Conservation (phyloP, 306 rosid species). For the Ceratonia siliqua region DNA sequence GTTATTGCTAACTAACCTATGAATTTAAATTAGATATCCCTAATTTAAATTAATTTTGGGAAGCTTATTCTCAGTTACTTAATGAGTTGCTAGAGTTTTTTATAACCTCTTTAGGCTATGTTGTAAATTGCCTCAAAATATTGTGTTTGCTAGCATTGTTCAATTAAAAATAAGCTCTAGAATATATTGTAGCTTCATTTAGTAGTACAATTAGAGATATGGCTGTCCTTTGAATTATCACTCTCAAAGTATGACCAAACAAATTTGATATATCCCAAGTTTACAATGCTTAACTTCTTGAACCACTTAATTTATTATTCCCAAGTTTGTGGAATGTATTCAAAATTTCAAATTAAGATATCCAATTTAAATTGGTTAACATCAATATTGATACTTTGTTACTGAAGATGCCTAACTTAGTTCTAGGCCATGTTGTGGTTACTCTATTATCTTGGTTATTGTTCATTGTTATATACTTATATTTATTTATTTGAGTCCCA, state of each 20-base stretch:
- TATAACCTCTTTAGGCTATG: background rate
- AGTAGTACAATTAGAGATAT: background rate
- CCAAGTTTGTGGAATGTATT: background rate
- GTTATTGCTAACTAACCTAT: slow-evolving; percentile 3
- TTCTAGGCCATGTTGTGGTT: background rate
- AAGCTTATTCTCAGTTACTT: background rate
- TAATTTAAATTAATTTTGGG: too few species aligned
- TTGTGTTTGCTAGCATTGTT: slow-evolving; percentile 9
- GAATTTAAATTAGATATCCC: slow-evolving; percentile 8
- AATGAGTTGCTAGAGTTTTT: background rate
- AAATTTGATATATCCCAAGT: background rate
- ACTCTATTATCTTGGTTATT: background rate
- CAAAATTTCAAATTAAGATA: background rate
- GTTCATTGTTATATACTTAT: background rate
- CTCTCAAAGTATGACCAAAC: background rate
- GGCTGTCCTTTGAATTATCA: background rate
- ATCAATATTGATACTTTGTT: background rate
- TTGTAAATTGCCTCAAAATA: background rate
- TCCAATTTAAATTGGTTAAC: background rate
- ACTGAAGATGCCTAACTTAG: background rate
- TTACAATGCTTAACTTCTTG: slow-evolving; percentile 10
- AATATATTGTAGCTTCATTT: background rate
- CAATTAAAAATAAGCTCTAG: slow-evolving; percentile 24
- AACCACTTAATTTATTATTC: background rate
- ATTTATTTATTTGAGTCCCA: background rate